Evolutionary conservation across 257 asterid genomes (phyloP).

Genomic region (Capsicum chinense): DNA sequence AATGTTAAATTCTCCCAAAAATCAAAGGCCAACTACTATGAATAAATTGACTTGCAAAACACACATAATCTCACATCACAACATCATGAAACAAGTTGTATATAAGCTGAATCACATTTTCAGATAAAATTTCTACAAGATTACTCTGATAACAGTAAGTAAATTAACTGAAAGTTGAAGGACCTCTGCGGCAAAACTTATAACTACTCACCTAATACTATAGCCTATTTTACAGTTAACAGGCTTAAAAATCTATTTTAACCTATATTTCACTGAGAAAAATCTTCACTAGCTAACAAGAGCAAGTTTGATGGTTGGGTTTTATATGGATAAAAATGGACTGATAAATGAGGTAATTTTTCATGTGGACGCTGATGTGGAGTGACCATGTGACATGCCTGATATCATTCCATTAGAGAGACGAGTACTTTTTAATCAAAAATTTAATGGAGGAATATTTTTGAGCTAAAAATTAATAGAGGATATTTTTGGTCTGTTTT

Average conservation of each 20-base stretch:
- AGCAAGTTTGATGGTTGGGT: no score
- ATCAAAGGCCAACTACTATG: background rate
- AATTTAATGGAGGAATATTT: no score
- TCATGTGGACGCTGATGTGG: no score
- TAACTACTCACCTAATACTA: background rate
- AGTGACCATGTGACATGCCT: no score
- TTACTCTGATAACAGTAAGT: background rate
- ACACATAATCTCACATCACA: background rate
- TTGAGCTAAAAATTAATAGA: no score
- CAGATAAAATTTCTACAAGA: background rate
- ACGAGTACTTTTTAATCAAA: no score
- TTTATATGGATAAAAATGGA: no score
- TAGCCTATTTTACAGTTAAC: background rate
- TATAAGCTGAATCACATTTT: background rate
- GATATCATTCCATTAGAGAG: no score
- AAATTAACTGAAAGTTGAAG: background rate
- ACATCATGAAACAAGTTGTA: background rate
- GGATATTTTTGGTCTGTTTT: no score
- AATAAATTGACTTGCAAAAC: background rate
- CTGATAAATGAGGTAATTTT: no score
- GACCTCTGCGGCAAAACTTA: background rate
- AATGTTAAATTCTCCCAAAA: background rate
- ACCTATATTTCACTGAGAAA: background rate
- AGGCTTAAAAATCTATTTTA: background rate
- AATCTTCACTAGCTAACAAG: background rate